Conservation (phyloP, 257 asterid species). For the Primulina tabacum region DNA sequence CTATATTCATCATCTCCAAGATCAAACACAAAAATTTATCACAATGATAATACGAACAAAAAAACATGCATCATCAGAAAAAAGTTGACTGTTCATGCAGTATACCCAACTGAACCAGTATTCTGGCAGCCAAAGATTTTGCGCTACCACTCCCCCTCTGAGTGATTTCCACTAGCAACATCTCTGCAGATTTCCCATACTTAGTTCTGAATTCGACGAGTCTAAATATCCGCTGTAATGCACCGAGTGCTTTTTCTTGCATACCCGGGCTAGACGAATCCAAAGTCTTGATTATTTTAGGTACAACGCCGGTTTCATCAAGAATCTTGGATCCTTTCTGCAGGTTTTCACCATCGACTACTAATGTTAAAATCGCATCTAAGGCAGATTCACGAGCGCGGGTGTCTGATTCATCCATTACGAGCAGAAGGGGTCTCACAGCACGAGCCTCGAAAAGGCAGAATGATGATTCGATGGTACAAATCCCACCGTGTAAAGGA, state of each 20-base stretch:
- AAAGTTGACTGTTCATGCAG: constrained; percentile 45
- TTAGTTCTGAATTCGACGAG: constrained; percentile 28
- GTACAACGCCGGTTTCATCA: constrained; percentile 36
- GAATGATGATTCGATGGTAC: constrained; percentile 37
- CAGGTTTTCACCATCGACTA: constrained; percentile 32
- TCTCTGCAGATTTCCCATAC: constrained; percentile 38
- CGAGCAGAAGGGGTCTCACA: constrained; percentile 35
- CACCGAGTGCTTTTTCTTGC: constrained; percentile 42
- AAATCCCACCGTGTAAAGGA: constrained; percentile 32
- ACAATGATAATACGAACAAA: too few relatives aligned
- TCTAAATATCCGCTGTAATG: constrained; percentile 36
- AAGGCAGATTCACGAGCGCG: constrained; percentile 41
- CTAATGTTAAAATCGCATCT: constrained; percentile 37
- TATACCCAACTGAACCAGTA: constrained; percentile 36
- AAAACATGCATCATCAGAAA: constrained; percentile 8
- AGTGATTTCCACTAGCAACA: constrained; percentile 43
- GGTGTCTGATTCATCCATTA: constrained; percentile 31
- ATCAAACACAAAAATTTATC: too few relatives aligned
- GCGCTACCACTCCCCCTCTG: constrained; percentile 40
- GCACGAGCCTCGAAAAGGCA: constrained; percentile 48
- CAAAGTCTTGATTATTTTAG: constrained; percentile 37
- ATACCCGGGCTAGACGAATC: constrained; percentile 27
- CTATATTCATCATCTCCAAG: too few relatives aligned
- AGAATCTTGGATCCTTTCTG: constrained; percentile 38
- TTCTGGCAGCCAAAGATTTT: constrained; percentile 46